These are phyloP conservation scores for Verruconis gallopava DNA, from an alignment of 2,329 filamentous ascomycete genomes.

Conservation along the genomic window DNA sequence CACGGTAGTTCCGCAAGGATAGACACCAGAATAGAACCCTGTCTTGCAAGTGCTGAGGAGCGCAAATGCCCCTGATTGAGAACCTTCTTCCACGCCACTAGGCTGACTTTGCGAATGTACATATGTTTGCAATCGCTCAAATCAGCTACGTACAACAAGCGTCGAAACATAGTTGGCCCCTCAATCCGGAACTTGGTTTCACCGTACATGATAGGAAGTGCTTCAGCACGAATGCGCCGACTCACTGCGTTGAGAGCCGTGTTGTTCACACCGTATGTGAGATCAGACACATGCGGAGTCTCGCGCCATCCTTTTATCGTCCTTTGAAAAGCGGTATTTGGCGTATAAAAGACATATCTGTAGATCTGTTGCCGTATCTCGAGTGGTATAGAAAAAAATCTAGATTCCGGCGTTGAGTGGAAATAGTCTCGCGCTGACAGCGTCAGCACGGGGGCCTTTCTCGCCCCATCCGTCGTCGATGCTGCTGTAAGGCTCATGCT, in stretches of 20 bases:
- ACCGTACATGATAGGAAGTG: background rate
- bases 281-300: background rate
- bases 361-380: constrained; percentile 8
- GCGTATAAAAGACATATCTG: constrained; percentile 2
- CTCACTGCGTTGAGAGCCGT: background rate
- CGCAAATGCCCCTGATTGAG: background rate
- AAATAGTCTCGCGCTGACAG: no score
- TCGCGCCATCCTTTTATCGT: background rate
- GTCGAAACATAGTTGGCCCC: background rate
- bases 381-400: background rate
- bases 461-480: no score
- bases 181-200: background rate
- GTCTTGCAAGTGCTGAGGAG: background rate
- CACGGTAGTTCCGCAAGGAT: background rate
- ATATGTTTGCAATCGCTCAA: background rate
- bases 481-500: no score
- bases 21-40: background rate
- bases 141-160: background rate
- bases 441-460: no score
- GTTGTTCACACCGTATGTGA: background rate
- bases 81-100: background rate
- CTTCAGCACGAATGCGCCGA: background rate
- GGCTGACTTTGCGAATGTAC: background rate
- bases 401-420: no score
- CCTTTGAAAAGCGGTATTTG: background rate